A percentile compares a stretch with the other conserved stretches of the same genome.
Evolutionary conservation across 192 early-diverging fungal species (phyloP).

Genomic region (Coemansia sp.): DNA sequence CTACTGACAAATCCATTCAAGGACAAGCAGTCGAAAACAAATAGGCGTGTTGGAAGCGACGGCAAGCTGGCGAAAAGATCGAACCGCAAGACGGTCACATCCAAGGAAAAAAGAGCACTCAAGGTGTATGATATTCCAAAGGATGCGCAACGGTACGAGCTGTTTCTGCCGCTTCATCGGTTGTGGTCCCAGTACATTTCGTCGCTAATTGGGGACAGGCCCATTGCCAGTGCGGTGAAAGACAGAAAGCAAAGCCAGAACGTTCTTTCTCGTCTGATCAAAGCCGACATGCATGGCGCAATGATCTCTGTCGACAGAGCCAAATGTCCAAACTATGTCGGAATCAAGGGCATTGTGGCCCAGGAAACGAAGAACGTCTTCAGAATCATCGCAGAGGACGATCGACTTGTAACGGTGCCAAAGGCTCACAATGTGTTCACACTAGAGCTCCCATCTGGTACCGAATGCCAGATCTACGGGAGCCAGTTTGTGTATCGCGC

Average conservation of each 20-base stretch:
- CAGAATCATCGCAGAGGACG: slow-evolving; percentile 67
- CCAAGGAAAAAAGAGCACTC: slow-evolving; percentile 59
- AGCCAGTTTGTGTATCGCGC: slow-evolving; percentile 74
- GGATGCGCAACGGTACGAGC: slow-evolving; percentile 51
- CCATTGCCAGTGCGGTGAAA: slow-evolving; percentile 29
- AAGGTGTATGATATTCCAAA: slow-evolving; percentile 68
- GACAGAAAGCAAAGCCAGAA: slow-evolving; percentile 45
- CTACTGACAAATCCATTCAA: slow-evolving; percentile 46
- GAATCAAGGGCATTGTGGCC: slow-evolving; percentile 75
- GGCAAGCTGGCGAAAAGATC: background rate
- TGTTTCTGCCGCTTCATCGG: slow-evolving; percentile 71
- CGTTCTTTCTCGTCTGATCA: slow-evolving; percentile 40
- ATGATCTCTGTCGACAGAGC: slow-evolving; percentile 70
- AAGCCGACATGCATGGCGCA: slow-evolving; percentile 88
- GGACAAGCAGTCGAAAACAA: slow-evolving; percentile 12
- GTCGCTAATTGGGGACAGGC: slow-evolving; percentile 57
- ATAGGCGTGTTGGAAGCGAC: slow-evolving; percentile 11
- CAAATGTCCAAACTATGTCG: slow-evolving; percentile 77
- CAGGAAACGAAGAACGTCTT: slow-evolving; percentile 91
- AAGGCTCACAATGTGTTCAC: slow-evolving; percentile 67
- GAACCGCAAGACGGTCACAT: slow-evolving; percentile 61
- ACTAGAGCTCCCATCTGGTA: slow-evolving; percentile 35
- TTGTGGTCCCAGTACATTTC: slow-evolving; percentile 80
- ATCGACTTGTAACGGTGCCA: slow-evolving; percentile 67
- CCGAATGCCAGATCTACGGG: slow-evolving; percentile 68